Evolutionary conservation across 768 basidiomycete species (phyloP).

Genomic region (Boletus patriciae): DNA sequence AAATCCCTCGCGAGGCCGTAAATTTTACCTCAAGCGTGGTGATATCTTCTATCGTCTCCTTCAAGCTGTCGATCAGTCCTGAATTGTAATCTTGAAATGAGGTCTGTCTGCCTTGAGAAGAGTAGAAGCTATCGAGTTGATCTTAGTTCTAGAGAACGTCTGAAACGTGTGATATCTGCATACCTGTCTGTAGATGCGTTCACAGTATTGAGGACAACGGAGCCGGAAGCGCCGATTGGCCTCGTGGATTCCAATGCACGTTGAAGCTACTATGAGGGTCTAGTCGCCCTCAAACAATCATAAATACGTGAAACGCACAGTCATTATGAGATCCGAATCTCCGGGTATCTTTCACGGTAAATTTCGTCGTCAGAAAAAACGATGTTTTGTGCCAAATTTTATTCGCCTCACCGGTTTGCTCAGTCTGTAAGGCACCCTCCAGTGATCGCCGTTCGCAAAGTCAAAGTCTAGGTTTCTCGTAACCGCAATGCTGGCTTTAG

Average conservation of each 20-base stretch:
- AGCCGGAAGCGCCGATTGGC: slow-evolving; percentile 37
- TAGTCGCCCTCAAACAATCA: background rate
- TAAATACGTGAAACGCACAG: slow-evolving; percentile 39
- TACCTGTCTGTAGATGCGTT: slow-evolving; percentile 87
- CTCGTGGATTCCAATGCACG: slow-evolving; percentile 45
- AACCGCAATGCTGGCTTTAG: slow-evolving; percentile 64
- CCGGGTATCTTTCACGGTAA: slow-evolving; percentile 48
- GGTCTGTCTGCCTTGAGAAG: slow-evolving; percentile 81
- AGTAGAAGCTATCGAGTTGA: slow-evolving; percentile 63
- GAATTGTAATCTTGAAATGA: slow-evolving; percentile 77
- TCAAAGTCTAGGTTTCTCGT: slow-evolving; percentile 77
- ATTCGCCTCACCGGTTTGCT: slow-evolving; percentile 56
- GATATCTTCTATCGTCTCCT: slow-evolving; percentile 49
- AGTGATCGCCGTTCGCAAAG: slow-evolving; percentile 48
- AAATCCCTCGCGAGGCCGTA: background rate
- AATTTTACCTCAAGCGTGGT: slow-evolving; percentile 65
- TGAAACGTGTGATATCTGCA: slow-evolving; percentile 2
- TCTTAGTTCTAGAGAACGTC: slow-evolving; percentile 7
- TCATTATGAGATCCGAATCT: slow-evolving; percentile 51
- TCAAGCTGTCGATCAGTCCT: slow-evolving; percentile 57
- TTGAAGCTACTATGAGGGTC: slow-evolving; percentile 41
- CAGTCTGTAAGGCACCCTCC: slow-evolving; percentile 56
- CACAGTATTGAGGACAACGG: slow-evolving; percentile 44
- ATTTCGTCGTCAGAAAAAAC: slow-evolving; percentile 3
- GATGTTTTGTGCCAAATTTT: background rate